These are phyloP conservation scores for Eucalyptus grandis DNA, from an alignment of 345 rosid species.

Conservation along the genomic window DNA sequence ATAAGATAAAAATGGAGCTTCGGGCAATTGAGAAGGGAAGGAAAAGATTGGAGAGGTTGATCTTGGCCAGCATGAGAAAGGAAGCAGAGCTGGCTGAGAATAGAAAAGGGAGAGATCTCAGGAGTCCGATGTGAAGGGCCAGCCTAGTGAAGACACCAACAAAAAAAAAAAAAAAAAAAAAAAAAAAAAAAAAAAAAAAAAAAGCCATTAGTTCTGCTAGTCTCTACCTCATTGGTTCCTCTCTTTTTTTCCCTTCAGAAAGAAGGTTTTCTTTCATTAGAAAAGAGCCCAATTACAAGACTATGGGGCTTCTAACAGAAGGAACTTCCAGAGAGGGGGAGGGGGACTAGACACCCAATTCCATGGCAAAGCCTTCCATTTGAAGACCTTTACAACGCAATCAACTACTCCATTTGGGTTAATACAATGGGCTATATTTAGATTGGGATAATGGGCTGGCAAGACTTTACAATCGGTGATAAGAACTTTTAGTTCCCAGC, in stretches of 20 bases:
- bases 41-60: background rate
- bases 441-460: no score
- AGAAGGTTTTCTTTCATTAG: background rate
- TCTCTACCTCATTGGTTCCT: background rate
- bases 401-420: no score
- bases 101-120: no score
- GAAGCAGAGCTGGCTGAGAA: no score
- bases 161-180: no score
- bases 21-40: background rate
- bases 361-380: background rate
- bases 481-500: background rate
- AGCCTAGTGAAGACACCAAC: background rate
- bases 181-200: background rate
- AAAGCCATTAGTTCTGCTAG: background rate
- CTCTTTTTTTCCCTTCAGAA: no score
- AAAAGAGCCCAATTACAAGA: background rate
- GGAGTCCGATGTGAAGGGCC: background rate
- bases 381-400: background rate
- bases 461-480: background rate
- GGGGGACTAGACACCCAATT: background rate
- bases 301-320: no score
- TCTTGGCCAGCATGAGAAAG: background rate
- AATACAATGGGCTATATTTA: no score
- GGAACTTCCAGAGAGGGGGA: no score
- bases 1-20: background rate